Evolutionary conservation across 208 protist genomes (phyloP), one percentile per base, ranked within the genome.

Genomic region (Zelonia costaricensis): DNA sequence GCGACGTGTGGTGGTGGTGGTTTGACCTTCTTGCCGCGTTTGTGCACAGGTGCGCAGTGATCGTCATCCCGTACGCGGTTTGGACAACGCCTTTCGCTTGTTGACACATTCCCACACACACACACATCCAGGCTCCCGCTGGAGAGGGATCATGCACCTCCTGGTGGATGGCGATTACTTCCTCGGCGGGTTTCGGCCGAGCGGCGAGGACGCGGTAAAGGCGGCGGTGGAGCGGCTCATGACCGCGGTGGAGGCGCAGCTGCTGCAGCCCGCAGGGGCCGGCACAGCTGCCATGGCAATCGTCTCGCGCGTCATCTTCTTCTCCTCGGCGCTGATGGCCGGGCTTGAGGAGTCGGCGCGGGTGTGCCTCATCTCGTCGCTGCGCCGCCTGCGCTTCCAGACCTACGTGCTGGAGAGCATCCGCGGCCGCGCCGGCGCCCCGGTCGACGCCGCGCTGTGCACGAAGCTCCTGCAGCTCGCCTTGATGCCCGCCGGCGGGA

Each of bases 101-200:
- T n/a, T n/a, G n/a, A n/a, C n/a, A n/a, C n/a, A n/a, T n/a, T n/a
- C n/a, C n/a, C n/a, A n/a, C n/a, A n/a, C n/a, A n/a, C n/a, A n/a
- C n/a, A n/a, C n/a, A n/a, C n/a, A n/a, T n/a, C n/a, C n/a, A n/a
- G n/a, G n/a, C n/a, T n/a, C n/a, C n/a, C n/a, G n/a, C n/a, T n/a
- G n/a, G n/a, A n/a, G n/a, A n/a, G n/a, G 4, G 30, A 53, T 3
- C 18, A 71, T 80, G 52, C 74, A 79, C 59, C 74, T 92, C 28
- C 74, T 92, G 30, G 73, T 92, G 1, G 86, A 92, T 59, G 86
- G 86, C 6, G 86, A 89, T 60, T 92, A 92, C 67, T 69, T 88
- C 39, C 74, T 92, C 28, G 71, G 74, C n/a, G 86, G 86, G 43
- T 72, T 92, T 64, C 74, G 43, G 56, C 82, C 82, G 10, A 74